Evolutionary conservation across 495 filamentous ascomycete genomes (phyloP), one percentile per base, ranked within the genome.

Genomic region (Parmelia sp.): DNA sequence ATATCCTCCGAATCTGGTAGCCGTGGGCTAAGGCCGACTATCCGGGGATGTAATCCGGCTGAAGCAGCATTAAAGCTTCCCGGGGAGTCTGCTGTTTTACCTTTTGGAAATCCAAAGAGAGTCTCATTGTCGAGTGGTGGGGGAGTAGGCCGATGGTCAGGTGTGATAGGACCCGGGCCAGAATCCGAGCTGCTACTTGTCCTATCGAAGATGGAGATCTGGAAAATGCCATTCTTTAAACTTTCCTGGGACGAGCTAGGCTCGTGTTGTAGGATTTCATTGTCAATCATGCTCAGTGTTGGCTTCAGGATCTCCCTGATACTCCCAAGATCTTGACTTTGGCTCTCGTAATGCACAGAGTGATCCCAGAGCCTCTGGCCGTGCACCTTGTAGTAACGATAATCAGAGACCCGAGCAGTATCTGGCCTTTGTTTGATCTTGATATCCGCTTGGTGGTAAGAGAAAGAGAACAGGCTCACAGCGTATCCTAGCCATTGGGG

Each of bases 141-240:
- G 17, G 65, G 68, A 25, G 70, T 68, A 14, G 72, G 65, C 21
- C 62, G 65, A 56, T 66, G 61, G 29, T 62, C 53, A 27, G 69
- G 69, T 8, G 67, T 71, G 12, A 53, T 23, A 27, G 64, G 81
- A 14, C 75, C 76, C 11, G 74, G 71, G 7, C 75, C 77, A 10
- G 80, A 81, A 42, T 84, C 81, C 0, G 87, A 88, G 11, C 82
- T 81, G 71, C 86, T 88, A 62, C 84, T 90, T 2, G 85, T 83
- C 25, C 86, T 79, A 70, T 90, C 87, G 67, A 91, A 91, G 7
- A 91, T 86, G 0, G 88, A 91, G 5, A 82, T 79, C 44, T 85
- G 75, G 45, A 71, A 74, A 11, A 71, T 70, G 29, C 79, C 79
- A 8, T 74, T 79, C 5, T 75, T 78, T 17, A 79, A 71, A 44